These are phyloP conservation scores for Microcyclospora pomicola DNA, from an alignment of 2,329 filamentous ascomycete species.

Conservation along the genomic window DNA sequence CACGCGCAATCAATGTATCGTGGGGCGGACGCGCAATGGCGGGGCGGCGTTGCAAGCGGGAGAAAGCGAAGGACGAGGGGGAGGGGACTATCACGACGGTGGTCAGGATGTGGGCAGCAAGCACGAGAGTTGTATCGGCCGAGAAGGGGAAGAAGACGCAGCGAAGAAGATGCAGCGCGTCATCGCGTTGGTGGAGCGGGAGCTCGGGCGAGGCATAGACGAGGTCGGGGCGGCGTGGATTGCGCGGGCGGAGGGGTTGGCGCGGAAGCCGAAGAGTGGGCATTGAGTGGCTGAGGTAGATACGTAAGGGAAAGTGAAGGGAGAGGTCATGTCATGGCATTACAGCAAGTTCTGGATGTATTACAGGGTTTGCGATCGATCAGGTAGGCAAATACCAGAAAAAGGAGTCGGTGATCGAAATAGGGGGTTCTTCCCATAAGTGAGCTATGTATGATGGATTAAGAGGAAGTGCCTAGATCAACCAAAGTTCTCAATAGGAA, in stretches of 20 bases:
- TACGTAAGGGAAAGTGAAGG: too few relatives aligned
- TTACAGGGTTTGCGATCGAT: too few relatives aligned
- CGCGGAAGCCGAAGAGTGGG: constrained; percentile 31
- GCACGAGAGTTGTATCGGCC: not conserved
- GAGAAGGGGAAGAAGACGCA: constrained; percentile 23
- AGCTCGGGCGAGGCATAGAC: constrained; percentile 33
- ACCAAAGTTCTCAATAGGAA: too few relatives aligned
- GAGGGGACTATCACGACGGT: not conserved
- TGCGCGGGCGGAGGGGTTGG: constrained; percentile 35
- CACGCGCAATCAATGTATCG: constrained; percentile 69
- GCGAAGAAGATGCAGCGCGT: constrained; percentile 50
- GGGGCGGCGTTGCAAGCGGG: not conserved
- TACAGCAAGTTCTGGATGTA: too few relatives aligned
- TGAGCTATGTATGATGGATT: too few relatives aligned
- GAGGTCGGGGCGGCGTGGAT: constrained; percentile 38
- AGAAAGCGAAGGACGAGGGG: not conserved
- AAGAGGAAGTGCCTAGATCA: too few relatives aligned
- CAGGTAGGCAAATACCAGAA: too few relatives aligned
- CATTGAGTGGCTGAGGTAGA: constrained; percentile 19
- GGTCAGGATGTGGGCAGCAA: not conserved
- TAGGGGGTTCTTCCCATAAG: too few relatives aligned
- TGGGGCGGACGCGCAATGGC: constrained; percentile 45
- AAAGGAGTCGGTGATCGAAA: too few relatives aligned
- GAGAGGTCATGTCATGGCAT: too few relatives aligned
- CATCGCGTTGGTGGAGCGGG: constrained; percentile 45